Evolutionary conservation across 768 basidiomycete species (phyloP), one percentile per base, ranked within the genome.

Genomic region (Lactarius vividus): DNA sequence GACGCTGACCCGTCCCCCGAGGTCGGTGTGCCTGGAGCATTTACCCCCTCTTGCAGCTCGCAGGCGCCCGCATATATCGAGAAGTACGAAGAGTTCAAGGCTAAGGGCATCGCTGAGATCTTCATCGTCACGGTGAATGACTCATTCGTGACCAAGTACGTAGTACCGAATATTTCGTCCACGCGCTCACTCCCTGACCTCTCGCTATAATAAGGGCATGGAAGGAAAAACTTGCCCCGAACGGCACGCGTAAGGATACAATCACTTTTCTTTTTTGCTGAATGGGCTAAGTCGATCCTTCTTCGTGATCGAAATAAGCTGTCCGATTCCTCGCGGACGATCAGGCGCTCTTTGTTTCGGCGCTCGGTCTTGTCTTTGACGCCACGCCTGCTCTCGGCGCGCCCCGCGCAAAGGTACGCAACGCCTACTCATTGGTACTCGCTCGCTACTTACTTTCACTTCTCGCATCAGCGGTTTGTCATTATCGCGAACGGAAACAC

Each of bases 41-140:
- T 70, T 40, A 70, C 70, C 23, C 70, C 70, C 13, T 52, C 68
- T 13, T 69, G 70, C 42, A 66, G 62, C 59, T 62, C 33, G 57
- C 68, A 70, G 35, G 68, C 54, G 20, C 70, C 70, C 1, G 70
- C 64, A 11, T 94, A 88, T 78, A 82, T 94, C 69, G 74, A 82
- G 62, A 80, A 81, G 61, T 88, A 84, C 75, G 82, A 87, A 16
- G 79, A 87, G 72, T 91, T 91, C 84, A 87, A 86, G 77, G 83
- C 79, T 3, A 94, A 92, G 75, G 93, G 91, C 13, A 78, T 93
- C 72, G 82, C 85, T 65, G 80, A 84, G 59, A 83, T 92, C 66
- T 88, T 86, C 67, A 83, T 94, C 62, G 77, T 95, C 62, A 79
- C 86, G 29, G 87, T 91, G 63, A 95, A 95, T 74, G 93, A 96